phyloP scores from a whole-genome alignment of 192 early-diverging fungal genomes.

The Coemansia sp. region DNA sequence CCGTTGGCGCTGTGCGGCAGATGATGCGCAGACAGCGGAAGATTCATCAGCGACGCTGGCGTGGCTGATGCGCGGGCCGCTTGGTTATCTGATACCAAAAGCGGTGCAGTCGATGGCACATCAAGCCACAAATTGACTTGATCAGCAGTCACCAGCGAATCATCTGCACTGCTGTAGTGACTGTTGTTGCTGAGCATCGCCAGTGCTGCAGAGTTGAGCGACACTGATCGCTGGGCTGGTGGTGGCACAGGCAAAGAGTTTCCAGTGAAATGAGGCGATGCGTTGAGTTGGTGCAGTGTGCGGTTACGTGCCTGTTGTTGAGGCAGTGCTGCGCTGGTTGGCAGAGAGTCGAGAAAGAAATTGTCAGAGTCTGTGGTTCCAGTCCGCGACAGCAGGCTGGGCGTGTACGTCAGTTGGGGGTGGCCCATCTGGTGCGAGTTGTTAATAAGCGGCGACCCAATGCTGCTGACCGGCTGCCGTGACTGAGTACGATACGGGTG shows the following conservation, averaged over 20 bases:
- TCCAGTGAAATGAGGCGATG: not conserved
- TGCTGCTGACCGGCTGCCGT: not conserved
- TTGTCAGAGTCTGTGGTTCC: not conserved
- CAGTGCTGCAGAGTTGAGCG: constrained; percentile 7
- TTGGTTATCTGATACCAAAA: not conserved
- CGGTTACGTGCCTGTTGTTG: constrained; percentile 1
- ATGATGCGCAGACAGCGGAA: constrained; percentile 48
- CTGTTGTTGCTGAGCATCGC: not conserved
- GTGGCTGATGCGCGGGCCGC: constrained; percentile 15
- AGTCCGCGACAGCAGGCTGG: not conserved
- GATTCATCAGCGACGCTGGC: constrained; percentile 47
- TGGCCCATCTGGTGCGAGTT: not conserved
- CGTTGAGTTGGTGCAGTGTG: constrained; percentile 25
- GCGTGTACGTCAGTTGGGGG: not conserved
- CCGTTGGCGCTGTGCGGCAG: constrained; percentile 35
- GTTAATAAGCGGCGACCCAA: too few relatives aligned
- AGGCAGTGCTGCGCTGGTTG: not conserved
- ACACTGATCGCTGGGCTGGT: not conserved
- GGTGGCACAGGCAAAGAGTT: not conserved
- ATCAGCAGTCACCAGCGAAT: not conserved
- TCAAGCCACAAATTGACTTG: constrained; percentile 5
- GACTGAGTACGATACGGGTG: constrained; percentile 17
- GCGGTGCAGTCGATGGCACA: not conserved
- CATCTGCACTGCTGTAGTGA: not conserved
- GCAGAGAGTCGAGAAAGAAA: constrained; percentile 14